Evolutionary conservation across 148 eudicot species (phyloP), one percentile per base, ranked within the genome.

Genomic region (Silene uniflora): DNA sequence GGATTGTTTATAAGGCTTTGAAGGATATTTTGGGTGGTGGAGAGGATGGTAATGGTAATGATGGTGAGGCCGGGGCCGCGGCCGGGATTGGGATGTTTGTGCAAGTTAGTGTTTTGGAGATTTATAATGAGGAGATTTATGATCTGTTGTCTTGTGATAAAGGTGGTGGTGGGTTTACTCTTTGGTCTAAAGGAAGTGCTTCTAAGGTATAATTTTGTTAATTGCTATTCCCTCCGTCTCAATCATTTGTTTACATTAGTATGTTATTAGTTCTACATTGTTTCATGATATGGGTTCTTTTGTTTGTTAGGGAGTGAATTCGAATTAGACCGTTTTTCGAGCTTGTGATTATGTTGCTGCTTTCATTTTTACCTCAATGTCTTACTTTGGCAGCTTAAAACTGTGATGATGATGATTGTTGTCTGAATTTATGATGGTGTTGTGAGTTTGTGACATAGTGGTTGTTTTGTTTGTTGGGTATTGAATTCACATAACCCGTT

Each of bases 101-200:
- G 16, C 96, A 91, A 32, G 99, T 95, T 32, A 79, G 87, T 42
- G 99, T 95, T 14, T 60, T 95, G 85, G 99, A 95, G 77, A 92
- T 92, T 25, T 92, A 95, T 52, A 95, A 95, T 86, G 99, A 95
- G 74, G 99, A 95, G 85, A 89, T 95, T 66, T 95, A 95, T 80
- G 99, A 95, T 86, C 86, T 95, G 68, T 78, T 95, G 78, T 86
- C 92, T 10, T 83, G 82, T 44, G 90, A 85, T 23, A 88, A 78
- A 67, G 66, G 72, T 64, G 88, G 96, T 77, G 91, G 89, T 18
- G 91, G 93, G 11, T 92, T 90, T 52, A 76, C 83, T 76, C 80
- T 95, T 66, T 95, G 99, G 98, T 77, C 97, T 60, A 95, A 91
- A 56, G 89, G 92, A 18, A 88, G 86, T 80, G 87, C 98, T 81